These are phyloP conservation scores for Cylindricascospora bacillispora DNA, from an alignment of 1,139 yeast genomes.

Conservation along the genomic window DNA sequence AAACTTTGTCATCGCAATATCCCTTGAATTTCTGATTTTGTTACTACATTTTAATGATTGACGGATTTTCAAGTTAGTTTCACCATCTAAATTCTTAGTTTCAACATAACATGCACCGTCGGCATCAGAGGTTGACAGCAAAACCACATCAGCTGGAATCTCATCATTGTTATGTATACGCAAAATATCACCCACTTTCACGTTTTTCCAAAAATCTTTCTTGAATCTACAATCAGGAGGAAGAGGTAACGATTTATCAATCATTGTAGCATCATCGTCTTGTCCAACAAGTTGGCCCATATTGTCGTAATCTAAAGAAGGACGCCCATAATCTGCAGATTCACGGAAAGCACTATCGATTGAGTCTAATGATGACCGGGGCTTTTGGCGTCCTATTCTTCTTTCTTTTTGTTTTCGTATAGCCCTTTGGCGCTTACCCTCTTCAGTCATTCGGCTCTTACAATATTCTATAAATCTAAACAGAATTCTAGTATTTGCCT, in stretches of 20 bases:
- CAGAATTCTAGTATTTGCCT: slow-evolving; percentile 32
- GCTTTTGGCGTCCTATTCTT: slow-evolving; percentile 7
- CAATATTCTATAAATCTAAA: slow-evolving; percentile 23
- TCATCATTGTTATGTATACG: slow-evolving; percentile 80
- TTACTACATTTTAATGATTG: slow-evolving; percentile 64
- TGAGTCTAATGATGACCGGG: slow-evolving; percentile 23
- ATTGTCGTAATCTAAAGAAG: slow-evolving; percentile 19
- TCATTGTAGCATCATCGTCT: slow-evolving; percentile 12
- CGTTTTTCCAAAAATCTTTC: slow-evolving; percentile 76
- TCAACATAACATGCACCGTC: slow-evolving; percentile 92
- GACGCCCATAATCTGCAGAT: slow-evolving; percentile 21
- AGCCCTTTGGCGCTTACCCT: slow-evolving; percentile 25
- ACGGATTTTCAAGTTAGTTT: slow-evolving; percentile 78
- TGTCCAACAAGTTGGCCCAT: slow-evolving; percentile 8
- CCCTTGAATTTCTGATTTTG: slow-evolving; percentile 49
- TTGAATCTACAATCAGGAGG: slow-evolving; percentile 35
- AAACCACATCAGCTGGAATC: slow-evolving; percentile 81
- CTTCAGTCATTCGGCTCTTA: slow-evolving; percentile 28
- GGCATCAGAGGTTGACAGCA: slow-evolving; percentile 68
- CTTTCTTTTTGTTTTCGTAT: slow-evolving; percentile 10
- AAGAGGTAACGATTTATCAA: slow-evolving; percentile 20
- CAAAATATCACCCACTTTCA: slow-evolving; percentile 79
- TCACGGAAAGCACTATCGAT: slow-evolving; percentile 18
- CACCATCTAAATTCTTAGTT: slow-evolving; percentile 93
- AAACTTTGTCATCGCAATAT: slow-evolving; percentile 61